phyloP scores from a whole-genome alignment of 2,329 filamentous ascomycete species.

The Apiospora arundinis region DNA sequence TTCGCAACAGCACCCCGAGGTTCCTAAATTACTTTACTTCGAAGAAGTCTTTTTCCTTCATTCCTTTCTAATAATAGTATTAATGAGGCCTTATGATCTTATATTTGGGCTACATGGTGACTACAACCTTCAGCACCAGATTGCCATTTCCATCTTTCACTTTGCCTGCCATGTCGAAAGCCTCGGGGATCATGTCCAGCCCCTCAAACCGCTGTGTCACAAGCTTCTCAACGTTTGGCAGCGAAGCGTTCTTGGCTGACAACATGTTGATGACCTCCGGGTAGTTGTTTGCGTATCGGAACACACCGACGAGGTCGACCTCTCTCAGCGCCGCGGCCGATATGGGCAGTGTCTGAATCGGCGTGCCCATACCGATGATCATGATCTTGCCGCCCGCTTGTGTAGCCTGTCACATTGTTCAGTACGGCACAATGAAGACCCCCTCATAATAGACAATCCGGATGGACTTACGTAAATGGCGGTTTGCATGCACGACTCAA shows the following conservation, averaged over 20 bases:
- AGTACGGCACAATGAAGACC: too few species aligned
- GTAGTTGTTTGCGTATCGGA: slow-evolving; percentile 81
- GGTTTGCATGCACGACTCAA: slow-evolving; percentile 76
- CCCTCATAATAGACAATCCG: too few species aligned
- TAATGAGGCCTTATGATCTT: too few species aligned
- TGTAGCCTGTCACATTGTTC: too few species aligned
- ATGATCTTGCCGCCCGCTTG: slow-evolving; percentile 74
- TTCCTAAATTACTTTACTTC: too few species aligned
- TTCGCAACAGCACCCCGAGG: too few species aligned
- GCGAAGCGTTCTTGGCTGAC: slow-evolving; percentile 52
- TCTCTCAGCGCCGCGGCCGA: slow-evolving; percentile 76
- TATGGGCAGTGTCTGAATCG: slow-evolving; percentile 75
- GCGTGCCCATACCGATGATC: slow-evolving; percentile 81
- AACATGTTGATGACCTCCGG: slow-evolving; percentile 59
- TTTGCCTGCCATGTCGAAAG: slow-evolving; percentile 75
- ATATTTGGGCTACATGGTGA: slow-evolving; percentile 47
- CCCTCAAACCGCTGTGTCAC: slow-evolving; percentile 75
- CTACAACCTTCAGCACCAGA: slow-evolving; percentile 77
- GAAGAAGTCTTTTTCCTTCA: too few species aligned
- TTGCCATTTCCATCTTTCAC: slow-evolving; percentile 73
- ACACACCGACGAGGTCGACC: slow-evolving; percentile 79
- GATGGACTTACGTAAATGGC: slow-evolving; percentile 74
- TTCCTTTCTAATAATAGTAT: too few species aligned
- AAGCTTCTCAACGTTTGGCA: slow-evolving; percentile 71
- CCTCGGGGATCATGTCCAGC: slow-evolving; percentile 66